Percentiles rank a stretch among this genome's conserved stretches.
Evolutionary conservation across 306 rosid species (phyloP).

Genomic region (Crotalaria pallida): DNA sequence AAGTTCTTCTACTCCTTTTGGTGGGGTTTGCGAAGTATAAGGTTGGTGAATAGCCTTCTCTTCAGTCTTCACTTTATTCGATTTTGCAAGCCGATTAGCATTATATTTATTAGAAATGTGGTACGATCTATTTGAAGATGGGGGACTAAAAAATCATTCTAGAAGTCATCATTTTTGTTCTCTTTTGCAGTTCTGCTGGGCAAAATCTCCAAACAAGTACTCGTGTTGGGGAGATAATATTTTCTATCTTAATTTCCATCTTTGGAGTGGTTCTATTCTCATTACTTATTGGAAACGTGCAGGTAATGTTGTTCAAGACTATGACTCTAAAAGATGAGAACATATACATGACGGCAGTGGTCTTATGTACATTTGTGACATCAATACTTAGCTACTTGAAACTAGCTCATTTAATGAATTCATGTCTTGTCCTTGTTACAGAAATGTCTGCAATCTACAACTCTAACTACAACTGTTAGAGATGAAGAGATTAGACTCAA

Average conservation of each 20-base stretch:
- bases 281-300: slow-evolving; percentile 83
- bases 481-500: slow-evolving; percentile 80
- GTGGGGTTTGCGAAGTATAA: slow-evolving; percentile 87
- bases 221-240: slow-evolving; percentile 48
- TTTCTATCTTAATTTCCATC: slow-evolving; percentile 62
- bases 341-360: neutral
- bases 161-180: neutral
- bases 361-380: neutral
- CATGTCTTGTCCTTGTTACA: slow-evolving; percentile 22
- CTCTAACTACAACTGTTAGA: too few species aligned
- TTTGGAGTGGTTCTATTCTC: slow-evolving; percentile 75
- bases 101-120: neutral
- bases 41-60: slow-evolving; percentile 43
- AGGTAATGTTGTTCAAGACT: slow-evolving; percentile 43
- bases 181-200: slow-evolving; percentile 66
- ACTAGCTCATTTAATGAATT: neutral
- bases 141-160: neutral
- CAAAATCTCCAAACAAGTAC: slow-evolving; percentile 70
- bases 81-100: slow-evolving; percentile 5
- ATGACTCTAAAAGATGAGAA: neutral
- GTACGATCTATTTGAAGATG: neutral
- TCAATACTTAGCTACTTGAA: too few species aligned
- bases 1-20: slow-evolving; percentile 83
- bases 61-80: too few species aligned
- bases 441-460: slow-evolving; percentile 83